phyloP scores from a whole-genome alignment of 352 stramenopile genomes.

The Globisporangium spinosum region DNA sequence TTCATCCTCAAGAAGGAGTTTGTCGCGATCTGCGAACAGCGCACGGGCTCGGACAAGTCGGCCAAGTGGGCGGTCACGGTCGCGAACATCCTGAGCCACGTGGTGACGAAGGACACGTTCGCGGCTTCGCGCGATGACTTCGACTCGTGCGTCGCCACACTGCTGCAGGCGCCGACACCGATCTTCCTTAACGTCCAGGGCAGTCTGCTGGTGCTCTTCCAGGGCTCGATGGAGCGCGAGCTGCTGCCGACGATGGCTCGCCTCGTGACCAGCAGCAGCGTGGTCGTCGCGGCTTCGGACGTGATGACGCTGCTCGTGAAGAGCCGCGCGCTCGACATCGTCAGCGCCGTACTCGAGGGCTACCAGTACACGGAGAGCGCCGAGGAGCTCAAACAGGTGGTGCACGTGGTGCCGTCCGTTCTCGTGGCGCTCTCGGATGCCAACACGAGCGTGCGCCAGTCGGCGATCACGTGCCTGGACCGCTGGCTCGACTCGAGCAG shows the following conservation, averaged over 20 bases:
- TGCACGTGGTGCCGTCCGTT: constrained; percentile 53
- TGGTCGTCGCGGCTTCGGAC: constrained; percentile 28
- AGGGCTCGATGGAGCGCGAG: constrained; percentile 38
- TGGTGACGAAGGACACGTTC: constrained; percentile 37
- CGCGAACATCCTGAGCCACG: constrained; percentile 48
- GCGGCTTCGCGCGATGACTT: constrained; percentile 50
- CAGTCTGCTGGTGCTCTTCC: constrained; percentile 49
- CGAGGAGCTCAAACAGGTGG: constrained; percentile 40
- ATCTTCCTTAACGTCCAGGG: constrained; percentile 69
- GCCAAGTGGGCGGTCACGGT: constrained; percentile 28
- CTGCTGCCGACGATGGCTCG: constrained; percentile 64
- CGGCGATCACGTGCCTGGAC: constrained; percentile 55
- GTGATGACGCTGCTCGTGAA: constrained; percentile 51
- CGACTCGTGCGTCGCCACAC: constrained; percentile 52
- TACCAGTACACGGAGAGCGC: constrained; percentile 33
- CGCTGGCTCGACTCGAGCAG: constrained; percentile 40
- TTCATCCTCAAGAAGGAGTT: constrained; percentile 74
- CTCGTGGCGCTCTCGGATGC: constrained; percentile 60
- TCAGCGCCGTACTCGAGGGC: constrained; percentile 59
- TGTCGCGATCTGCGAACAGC: constrained; percentile 32
- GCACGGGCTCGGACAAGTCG: constrained; percentile 15
- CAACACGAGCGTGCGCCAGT: constrained; percentile 48
- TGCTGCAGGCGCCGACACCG: constrained; percentile 55
- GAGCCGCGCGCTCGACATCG: constrained; percentile 60
- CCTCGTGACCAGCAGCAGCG: constrained; percentile 20